Conservation (phyloP, 2,329 filamentous ascomycete species). For the Aspergillus piperis region DNA sequence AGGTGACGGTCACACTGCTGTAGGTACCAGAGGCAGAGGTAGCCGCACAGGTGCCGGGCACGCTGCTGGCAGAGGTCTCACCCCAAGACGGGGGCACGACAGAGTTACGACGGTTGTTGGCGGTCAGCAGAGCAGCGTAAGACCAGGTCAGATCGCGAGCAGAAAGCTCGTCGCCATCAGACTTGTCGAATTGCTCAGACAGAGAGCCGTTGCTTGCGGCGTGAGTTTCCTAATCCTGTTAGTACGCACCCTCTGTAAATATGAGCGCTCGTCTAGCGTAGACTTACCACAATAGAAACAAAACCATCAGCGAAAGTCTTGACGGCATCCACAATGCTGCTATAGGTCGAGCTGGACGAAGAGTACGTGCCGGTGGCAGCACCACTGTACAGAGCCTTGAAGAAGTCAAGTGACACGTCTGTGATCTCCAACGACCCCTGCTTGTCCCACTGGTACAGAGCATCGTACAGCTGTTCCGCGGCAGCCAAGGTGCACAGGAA, state of each 20-base stretch:
- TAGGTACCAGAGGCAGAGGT: constrained; percentile 39
- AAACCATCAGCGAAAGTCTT: constrained; percentile 64
- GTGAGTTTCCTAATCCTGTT: constrained; percentile 26
- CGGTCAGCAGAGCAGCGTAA: constrained; percentile 46
- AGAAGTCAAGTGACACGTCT: constrained; percentile 68
- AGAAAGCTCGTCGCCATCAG: constrained; percentile 38
- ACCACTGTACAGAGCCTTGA: constrained; percentile 63
- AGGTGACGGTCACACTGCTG: constrained; percentile 33
- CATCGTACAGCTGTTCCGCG: constrained; percentile 78
- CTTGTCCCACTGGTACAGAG: constrained; percentile 69
- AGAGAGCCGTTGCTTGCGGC: constrained; percentile 35
- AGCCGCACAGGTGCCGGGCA: constrained; percentile 33
- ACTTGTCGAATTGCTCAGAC: constrained; percentile 44
- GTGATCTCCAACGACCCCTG: constrained; percentile 66
- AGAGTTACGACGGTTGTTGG: constrained; percentile 34
- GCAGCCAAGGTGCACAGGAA: constrained; percentile 73
- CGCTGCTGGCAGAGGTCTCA: constrained; percentile 31
- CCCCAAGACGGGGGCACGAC: constrained; percentile 39
- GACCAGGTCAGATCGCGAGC: constrained; percentile 50
- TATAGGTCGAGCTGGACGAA: constrained; percentile 57
- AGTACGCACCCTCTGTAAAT: neutral
- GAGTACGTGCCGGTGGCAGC: constrained; percentile 65
- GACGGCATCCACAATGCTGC: constrained; percentile 60
- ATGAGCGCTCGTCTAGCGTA: no score
- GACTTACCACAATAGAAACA: constrained; percentile 46